Percentiles rank a stretch among this genome's conserved stretches.
These are phyloP conservation scores for Apiospora saccharicola DNA, from an alignment of 2,329 filamentous ascomycete genomes.

Conservation along the genomic window DNA sequence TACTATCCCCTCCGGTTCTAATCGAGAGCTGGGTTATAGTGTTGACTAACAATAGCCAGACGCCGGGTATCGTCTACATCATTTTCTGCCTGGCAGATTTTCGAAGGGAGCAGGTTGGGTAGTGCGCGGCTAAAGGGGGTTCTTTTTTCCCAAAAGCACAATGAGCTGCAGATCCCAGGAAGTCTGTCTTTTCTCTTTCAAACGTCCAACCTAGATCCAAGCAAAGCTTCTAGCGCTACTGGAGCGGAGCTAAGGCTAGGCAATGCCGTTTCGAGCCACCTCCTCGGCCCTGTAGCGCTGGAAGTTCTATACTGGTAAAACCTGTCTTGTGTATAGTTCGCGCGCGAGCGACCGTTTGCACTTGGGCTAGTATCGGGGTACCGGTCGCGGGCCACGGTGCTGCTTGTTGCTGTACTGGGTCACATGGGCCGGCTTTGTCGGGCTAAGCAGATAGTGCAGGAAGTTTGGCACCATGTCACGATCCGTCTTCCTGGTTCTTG, in stretches of 20 bases:
- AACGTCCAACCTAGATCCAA: neutral
- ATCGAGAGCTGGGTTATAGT: neutral
- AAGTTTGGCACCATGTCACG: constrained; percentile 7
- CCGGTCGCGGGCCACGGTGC: neutral
- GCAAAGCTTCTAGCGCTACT: constrained; percentile 4
- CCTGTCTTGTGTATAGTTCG: neutral
- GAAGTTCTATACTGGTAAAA: neutral
- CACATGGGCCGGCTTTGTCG: neutral
- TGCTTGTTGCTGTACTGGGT: neutral
- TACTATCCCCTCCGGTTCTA: neutral
- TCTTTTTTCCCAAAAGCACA: neutral
- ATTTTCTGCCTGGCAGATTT: neutral
- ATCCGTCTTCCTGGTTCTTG: constrained; percentile 14
- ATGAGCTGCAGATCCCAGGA: neutral
- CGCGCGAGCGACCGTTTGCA: constrained; percentile 15
- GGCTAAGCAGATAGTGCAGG: constrained; percentile 7
- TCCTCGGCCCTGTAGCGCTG: neutral
- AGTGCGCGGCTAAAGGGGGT: neutral
- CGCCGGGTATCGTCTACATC: neutral
- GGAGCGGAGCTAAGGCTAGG: constrained; percentile 3
- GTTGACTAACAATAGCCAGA: neutral
- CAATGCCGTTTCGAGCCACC: neutral
- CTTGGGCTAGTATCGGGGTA: neutral
- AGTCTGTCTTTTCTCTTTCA: neutral
- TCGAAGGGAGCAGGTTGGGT: neutral